phyloP scores from a whole-genome alignment of 2,329 filamentous ascomycete species.

The Claviceps sp. region DNA sequence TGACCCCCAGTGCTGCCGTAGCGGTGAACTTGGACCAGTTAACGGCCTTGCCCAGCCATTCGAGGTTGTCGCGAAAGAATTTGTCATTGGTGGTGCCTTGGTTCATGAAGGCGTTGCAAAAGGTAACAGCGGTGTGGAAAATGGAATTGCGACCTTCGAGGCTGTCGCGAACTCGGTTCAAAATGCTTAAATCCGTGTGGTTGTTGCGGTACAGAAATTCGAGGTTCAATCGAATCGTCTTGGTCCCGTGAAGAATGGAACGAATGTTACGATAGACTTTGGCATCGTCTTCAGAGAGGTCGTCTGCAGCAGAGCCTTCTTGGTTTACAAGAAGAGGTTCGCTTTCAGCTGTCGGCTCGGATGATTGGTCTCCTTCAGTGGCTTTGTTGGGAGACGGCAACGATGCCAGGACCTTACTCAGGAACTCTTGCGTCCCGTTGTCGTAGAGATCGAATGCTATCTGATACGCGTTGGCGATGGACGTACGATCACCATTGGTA shows the following conservation, averaged over 20 bases:
- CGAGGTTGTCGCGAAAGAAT: slow-evolving; percentile 95
- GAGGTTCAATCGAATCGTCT: slow-evolving; percentile 86
- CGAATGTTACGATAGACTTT: slow-evolving; percentile 51
- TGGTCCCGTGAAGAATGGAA: slow-evolving; percentile 69
- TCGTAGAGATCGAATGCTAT: slow-evolving; percentile 97
- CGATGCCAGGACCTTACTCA: slow-evolving; percentile 75
- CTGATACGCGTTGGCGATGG: slow-evolving; percentile 82
- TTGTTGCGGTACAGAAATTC: slow-evolving; percentile 96
- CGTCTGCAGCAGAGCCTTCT: slow-evolving; percentile 41
- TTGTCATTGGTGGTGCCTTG: slow-evolving; percentile 96
- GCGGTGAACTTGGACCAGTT: slow-evolving; percentile 99
- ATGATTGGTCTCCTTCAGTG: slow-evolving; percentile 32
- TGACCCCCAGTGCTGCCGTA: slow-evolving; percentile 88
- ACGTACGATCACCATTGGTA: slow-evolving; percentile 61
- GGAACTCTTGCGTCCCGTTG: slow-evolving; percentile 94
- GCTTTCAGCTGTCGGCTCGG: slow-evolving; percentile 29
- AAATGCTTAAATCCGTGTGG: slow-evolving; percentile 76
- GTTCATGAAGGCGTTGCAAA: slow-evolving; percentile 99
- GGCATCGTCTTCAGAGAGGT: slow-evolving; percentile 37
- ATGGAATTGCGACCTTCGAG: slow-evolving; percentile 94
- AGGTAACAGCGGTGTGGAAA: slow-evolving; percentile 93
- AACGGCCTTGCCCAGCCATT: slow-evolving; percentile 95
- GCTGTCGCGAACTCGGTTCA: slow-evolving; percentile 94
- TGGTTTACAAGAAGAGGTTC: slow-evolving; percentile 36
- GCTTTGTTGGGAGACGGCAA: slow-evolving; percentile 45